Conservation (phyloP, 345 rosid species). For the Viola odorata region DNA sequence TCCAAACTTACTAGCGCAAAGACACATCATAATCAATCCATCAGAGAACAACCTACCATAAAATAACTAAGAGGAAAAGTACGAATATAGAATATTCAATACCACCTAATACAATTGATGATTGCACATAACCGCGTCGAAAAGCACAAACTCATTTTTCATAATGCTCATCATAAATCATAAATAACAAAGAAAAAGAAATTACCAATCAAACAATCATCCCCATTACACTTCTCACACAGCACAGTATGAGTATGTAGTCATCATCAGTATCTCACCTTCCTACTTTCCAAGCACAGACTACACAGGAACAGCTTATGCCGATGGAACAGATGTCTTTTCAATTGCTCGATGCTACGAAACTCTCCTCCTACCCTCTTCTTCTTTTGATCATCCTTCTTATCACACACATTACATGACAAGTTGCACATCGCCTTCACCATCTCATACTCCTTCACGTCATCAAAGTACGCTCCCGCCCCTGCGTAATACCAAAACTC, state of each 20-base stretch:
- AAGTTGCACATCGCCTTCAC: slow-evolving; percentile 23
- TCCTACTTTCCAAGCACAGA: slow-evolving; percentile 27
- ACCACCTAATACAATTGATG: neutral
- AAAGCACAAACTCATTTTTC: neutral
- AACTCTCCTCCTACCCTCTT: slow-evolving; percentile 10
- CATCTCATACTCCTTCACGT: slow-evolving; percentile 17
- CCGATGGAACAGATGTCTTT: slow-evolving; percentile 19
- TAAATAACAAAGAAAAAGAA: neutral
- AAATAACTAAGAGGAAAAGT: too few relatives aligned
- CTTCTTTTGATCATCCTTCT: slow-evolving; percentile 9
- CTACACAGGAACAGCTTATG: slow-evolving; percentile 22
- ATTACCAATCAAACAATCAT: neutral
- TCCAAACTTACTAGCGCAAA: neutral
- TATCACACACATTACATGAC: slow-evolving; percentile 23
- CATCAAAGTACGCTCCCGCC: slow-evolving; percentile 22
- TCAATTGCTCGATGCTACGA: slow-evolving; percentile 22
- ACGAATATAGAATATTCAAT: neutral
- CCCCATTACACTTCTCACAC: neutral
- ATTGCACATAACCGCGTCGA: neutral
- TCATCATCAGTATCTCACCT: slow-evolving; percentile 11
- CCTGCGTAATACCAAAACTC: slow-evolving; percentile 22
- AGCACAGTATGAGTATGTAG: neutral
- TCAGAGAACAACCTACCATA: too few relatives aligned
- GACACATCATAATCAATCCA: neutral
- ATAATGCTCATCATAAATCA: neutral